Percentiles rank a stretch among this genome's conserved stretches.
Evolutionary conservation across 805 yeast genomes (phyloP).

Genomic region (Ogataea populi-albae): DNA sequence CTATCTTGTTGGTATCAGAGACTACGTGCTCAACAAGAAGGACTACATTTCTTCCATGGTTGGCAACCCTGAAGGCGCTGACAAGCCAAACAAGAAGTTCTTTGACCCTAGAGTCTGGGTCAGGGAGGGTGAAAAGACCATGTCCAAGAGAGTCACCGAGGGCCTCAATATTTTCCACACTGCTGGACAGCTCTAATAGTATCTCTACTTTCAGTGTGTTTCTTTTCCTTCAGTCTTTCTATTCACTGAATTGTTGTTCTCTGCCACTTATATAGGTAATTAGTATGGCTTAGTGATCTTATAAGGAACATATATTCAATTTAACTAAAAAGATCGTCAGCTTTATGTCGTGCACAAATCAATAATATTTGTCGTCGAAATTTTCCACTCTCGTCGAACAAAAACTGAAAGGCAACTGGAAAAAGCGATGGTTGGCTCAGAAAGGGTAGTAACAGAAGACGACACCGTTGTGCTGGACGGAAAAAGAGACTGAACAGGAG

Average conservation of each 20-base stretch:
- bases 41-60: constrained; percentile 86
- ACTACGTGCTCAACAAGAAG: constrained; percentile 93
- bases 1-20: constrained; percentile 95
- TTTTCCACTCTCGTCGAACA: constrained; percentile 13
- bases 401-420: background rate
- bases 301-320: too few relatives aligned
- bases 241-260: too few relatives aligned
- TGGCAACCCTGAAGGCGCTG: constrained; percentile 99
- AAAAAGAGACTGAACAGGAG: too few relatives aligned
- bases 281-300: too few relatives aligned
- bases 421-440: background rate
- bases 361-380: constrained; percentile 17
- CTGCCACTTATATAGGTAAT: too few relatives aligned
- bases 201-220: background rate
- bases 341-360: constrained; percentile 13
- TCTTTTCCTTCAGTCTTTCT: background rate
- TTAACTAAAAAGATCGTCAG: constrained; percentile 5
- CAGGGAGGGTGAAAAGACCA: constrained; percentile 99
- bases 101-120: constrained; percentile 99
- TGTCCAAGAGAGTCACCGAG: constrained; percentile 79
- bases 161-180: constrained; percentile 88
- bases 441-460: too few relatives aligned
- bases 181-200: constrained; percentile 49
- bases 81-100: constrained; percentile 99
- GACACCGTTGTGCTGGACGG: too few relatives aligned